phyloP scores from a whole-genome alignment of 148 eudicot genomes.

The Fagopyrum esculentum region DNA sequence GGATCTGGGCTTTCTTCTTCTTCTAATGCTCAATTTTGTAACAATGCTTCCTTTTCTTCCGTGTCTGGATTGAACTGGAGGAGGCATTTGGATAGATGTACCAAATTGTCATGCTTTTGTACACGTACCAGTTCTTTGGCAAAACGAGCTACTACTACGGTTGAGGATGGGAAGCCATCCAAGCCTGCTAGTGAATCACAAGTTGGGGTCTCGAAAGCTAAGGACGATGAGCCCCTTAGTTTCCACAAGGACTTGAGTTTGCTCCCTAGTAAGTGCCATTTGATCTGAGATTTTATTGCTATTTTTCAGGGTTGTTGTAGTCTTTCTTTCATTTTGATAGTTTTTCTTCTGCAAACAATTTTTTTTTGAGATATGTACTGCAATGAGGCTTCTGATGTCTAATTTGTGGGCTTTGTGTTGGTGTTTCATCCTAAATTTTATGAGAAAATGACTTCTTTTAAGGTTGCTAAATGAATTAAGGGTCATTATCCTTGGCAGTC shows the following conservation, averaged over 20 bases:
- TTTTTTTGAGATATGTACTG: not conserved
- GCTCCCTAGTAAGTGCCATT: constrained; percentile 42
- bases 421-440: not conserved
- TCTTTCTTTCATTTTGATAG: not conserved
- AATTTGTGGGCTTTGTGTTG: not conserved
- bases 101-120: constrained; percentile 27
- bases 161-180: constrained; percentile 38
- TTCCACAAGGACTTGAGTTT: constrained; percentile 36
- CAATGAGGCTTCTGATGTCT: not conserved
- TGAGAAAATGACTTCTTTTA: not conserved
- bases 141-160: constrained; percentile 16
- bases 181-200: constrained; percentile 17
- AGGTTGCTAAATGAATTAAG: not conserved
- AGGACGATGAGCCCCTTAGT: constrained; percentile 18
- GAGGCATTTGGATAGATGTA: constrained; percentile 21
- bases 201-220: constrained; percentile 14
- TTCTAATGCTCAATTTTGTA: constrained; percentile 28
- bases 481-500: not conserved
- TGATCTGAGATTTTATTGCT: not conserved
- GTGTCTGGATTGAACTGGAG: constrained; percentile 22
- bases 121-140: constrained; percentile 13
- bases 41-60: constrained; percentile 14
- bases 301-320: not conserved
- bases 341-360: not conserved
- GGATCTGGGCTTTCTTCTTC: constrained; percentile 22